A percentile compares a stretch with the other conserved stretches of the same genome.
phyloP scores from a whole-genome alignment of 2,329 filamentous ascomycete genomes.

The Fusarium algeriense region DNA sequence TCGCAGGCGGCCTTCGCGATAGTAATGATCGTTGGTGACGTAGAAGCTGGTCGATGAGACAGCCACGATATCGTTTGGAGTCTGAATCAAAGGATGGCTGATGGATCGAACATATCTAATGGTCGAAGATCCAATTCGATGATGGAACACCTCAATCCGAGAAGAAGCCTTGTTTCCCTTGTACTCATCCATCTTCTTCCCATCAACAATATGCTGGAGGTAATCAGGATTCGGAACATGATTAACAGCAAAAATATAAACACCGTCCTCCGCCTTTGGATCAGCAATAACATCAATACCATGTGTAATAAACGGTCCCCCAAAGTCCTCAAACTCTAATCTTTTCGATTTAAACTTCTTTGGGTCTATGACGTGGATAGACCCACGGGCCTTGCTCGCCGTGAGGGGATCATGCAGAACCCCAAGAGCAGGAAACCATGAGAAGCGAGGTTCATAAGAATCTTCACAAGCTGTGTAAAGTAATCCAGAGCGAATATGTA shows the following conservation, averaged over 20 bases:
- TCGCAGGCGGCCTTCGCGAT: constrained; percentile 62
- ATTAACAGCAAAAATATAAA: constrained; percentile 73
- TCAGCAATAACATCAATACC: constrained; percentile 71
- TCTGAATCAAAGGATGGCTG: constrained; percentile 63
- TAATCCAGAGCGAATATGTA: constrained; percentile 65
- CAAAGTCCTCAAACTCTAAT: constrained; percentile 64
- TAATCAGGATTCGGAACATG: constrained; percentile 65
- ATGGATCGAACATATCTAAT: constrained; percentile 65
- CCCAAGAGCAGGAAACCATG: constrained; percentile 65
- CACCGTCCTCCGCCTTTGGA: constrained; percentile 52
- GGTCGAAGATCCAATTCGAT: constrained; percentile 58
- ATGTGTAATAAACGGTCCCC: constrained; percentile 67
- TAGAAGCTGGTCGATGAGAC: constrained; percentile 62
- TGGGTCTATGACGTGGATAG: constrained; percentile 66
- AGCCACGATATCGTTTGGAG: constrained; percentile 70
- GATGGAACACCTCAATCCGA: constrained; percentile 69
- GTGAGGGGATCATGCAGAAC: constrained; percentile 57
- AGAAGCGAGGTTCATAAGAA: constrained; percentile 52
- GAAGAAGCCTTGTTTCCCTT: constrained; percentile 58
- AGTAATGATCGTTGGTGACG: constrained; percentile 71
- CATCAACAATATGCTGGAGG: constrained; percentile 8
- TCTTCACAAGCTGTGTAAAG: constrained; percentile 71
- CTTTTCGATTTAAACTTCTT: constrained; percentile 35
- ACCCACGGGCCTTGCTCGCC: constrained; percentile 54
- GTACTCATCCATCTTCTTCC: constrained; percentile 36